A percentile compares a stretch with the other conserved stretches of the same genome.
These are phyloP conservation scores for Tremella mesenterica DNA, from an alignment of 768 basidiomycete species.

Conservation along the genomic window DNA sequence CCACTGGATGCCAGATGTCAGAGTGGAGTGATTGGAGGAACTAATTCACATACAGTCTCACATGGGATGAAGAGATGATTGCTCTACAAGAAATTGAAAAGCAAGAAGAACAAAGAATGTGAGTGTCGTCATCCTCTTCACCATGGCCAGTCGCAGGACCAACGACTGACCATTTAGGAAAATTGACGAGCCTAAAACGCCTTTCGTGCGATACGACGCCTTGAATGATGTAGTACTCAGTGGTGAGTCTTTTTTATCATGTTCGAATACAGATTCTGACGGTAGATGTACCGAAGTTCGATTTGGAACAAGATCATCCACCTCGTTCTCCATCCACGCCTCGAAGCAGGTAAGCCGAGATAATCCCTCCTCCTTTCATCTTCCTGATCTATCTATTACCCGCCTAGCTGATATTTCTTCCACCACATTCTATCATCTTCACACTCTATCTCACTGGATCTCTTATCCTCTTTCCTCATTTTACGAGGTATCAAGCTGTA, in stretches of 20 bases:
- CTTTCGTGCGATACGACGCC: conserved; percentile 61
- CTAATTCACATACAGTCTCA: conserved; percentile 54
- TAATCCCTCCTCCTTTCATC: neutral
- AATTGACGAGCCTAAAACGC: conserved; percentile 96
- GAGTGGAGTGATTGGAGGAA: neutral
- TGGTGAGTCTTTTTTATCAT: conserved; percentile 50
- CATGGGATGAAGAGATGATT: conserved; percentile 93
- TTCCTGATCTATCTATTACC: no score
- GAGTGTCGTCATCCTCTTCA: conserved; percentile 4
- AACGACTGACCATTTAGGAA: conserved; percentile 48
- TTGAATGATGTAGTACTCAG: conserved; percentile 46
- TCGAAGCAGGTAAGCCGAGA: conserved; percentile 51
- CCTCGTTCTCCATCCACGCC: conserved; percentile 52
- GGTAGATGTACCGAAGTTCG: conserved; percentile 73
- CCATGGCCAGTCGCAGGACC: neutral
- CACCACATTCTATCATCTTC: conserved; percentile 47
- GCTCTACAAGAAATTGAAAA: conserved; percentile 87
- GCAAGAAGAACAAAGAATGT: conserved; percentile 68
- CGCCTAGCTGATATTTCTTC: neutral
- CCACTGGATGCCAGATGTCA: no score
- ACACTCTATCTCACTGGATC: conserved; percentile 52
- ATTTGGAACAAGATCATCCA: conserved; percentile 49
- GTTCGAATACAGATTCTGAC: neutral
- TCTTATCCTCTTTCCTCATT: conserved; percentile 3
- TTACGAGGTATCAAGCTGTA: no score